These are phyloP conservation scores for Nakataea oryzae DNA, from an alignment of 2,329 filamentous ascomycete species.

Conservation along the genomic window DNA sequence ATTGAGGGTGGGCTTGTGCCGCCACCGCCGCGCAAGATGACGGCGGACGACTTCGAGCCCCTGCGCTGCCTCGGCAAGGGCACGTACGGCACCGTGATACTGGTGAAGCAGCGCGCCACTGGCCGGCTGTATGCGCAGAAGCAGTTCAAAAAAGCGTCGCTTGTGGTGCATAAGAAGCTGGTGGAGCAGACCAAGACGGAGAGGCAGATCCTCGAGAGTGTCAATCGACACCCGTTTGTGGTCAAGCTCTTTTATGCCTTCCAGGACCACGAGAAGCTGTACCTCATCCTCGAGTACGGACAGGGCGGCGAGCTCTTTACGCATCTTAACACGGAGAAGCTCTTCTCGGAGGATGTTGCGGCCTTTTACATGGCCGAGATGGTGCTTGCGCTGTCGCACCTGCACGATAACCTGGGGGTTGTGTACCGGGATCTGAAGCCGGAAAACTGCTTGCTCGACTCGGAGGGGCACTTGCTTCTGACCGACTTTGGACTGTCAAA, in stretches of 20 bases:
- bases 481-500: conserved; percentile 98
- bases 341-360: conserved; percentile 83
- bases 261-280: conserved; percentile 95
- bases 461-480: conserved; percentile 82
- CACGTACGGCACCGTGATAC: conserved; percentile 85
- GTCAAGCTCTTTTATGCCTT: conserved; percentile 98
- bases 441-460: conserved; percentile 90
- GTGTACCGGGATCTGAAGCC: conserved; percentile 97
- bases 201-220: conserved; percentile 84
- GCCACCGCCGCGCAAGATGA: conserved; percentile 65
- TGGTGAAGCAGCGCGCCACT: conserved; percentile 82
- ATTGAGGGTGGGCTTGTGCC: conserved; percentile 42
- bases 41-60: conserved; percentile 78
- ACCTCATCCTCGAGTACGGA: conserved; percentile 94
- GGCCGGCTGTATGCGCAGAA: conserved; percentile 94
- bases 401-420: conserved; percentile 85
- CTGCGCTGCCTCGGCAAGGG: conserved; percentile 92
- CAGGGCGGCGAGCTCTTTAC: conserved; percentile 95
- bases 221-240: conserved; percentile 94
- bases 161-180: conserved; percentile 90
- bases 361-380: conserved; percentile 99
- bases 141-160: conserved; percentile 93
- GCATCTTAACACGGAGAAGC: conserved; percentile 86
- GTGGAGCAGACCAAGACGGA: conserved; percentile 98
- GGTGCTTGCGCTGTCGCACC: conserved; percentile 83